Evolutionary conservation across 352 stramenopile species (phyloP).

Genomic region (Pythium rishiriense): DNA sequence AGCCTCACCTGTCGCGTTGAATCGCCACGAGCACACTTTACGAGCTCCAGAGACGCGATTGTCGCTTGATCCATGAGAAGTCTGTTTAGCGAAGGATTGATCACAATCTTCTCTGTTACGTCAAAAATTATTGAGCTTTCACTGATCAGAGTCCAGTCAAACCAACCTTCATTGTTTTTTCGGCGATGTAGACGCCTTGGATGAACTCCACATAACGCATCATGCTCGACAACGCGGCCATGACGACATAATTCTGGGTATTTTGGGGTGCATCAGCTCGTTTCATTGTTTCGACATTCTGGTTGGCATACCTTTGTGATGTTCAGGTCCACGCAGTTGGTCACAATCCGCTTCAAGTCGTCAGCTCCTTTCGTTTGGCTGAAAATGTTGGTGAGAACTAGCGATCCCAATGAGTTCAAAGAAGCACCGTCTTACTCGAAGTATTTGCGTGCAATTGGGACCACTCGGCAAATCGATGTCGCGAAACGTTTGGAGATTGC

Average conservation of each 20-base stretch:
- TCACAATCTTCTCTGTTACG: conserved; percentile 76
- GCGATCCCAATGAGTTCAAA: not conserved
- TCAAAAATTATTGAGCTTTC: too few relatives aligned
- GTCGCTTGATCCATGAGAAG: conserved; percentile 86
- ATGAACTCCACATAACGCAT: conserved; percentile 89
- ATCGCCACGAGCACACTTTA: conserved; percentile 55
- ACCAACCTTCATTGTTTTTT: conserved; percentile 78
- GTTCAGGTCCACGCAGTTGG: conserved; percentile 83
- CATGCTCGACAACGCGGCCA: conserved; percentile 76
- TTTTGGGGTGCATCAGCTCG: not conserved
- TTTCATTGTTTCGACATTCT: too few relatives aligned
- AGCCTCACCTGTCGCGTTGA: conserved; percentile 51
- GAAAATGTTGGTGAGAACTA: not conserved
- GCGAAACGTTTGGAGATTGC: conserved; percentile 65
- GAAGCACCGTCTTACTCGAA: conserved; percentile 53
- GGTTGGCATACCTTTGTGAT: conserved; percentile 71
- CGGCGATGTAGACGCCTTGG: conserved; percentile 82
- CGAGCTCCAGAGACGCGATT: conserved; percentile 67
- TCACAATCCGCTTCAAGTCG: conserved; percentile 80
- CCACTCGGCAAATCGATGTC: conserved; percentile 51
- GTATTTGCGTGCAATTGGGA: conserved; percentile 76
- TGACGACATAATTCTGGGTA: conserved; percentile 79
- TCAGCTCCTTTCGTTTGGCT: conserved; percentile 86
- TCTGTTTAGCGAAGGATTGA: conserved; percentile 71
- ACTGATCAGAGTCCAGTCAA: too few relatives aligned